Conservation (phyloP, 352 stramenopile genomes). For the Phytophthora sp. region DNA sequence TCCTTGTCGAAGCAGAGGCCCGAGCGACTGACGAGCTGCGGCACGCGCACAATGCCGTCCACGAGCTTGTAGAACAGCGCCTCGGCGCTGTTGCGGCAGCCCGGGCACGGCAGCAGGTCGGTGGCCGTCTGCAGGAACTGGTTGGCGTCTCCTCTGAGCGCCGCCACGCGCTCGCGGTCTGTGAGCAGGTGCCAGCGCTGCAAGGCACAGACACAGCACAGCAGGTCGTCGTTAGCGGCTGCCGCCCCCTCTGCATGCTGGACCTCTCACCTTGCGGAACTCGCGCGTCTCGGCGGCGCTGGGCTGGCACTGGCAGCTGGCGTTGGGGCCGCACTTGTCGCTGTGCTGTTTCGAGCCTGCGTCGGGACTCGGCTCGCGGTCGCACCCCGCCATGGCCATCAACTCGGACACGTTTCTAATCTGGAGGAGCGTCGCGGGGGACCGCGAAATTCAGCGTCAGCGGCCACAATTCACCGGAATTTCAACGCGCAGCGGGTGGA, state of each 20-base stretch:
- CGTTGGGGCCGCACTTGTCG: constrained; percentile 24
- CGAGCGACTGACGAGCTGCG: constrained; percentile 54
- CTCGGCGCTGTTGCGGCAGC: constrained; percentile 82
- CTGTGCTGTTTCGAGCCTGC: constrained; percentile 19
- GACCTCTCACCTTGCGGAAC: constrained; percentile 72
- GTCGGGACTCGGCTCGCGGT: constrained; percentile 43
- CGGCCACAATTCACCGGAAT: not conserved
- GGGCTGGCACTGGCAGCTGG: constrained; percentile 68
- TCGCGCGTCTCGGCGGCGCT: constrained; percentile 74
- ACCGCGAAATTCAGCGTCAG: no score
- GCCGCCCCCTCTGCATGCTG: not conserved
- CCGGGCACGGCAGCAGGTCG: constrained; percentile 77
- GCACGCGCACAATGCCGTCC: constrained; percentile 42
- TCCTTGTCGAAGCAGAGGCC: constrained; percentile 67
- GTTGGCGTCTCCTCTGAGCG: constrained; percentile 62
- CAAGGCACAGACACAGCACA: constrained; percentile 23
- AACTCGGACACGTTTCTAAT: constrained; percentile 36
- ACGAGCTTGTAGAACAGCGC: constrained; percentile 76
- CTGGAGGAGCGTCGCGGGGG: not conserved
- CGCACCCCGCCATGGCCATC: constrained; percentile 49
- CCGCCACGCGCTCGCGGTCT: constrained; percentile 71
- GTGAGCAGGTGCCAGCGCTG: constrained; percentile 85
- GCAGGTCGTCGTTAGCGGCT: constrained; percentile 14
- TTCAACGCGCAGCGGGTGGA: not conserved
- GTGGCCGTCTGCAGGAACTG: constrained; percentile 79